Conservation (phyloP, 768 basidiomycete species). For the Tricholoma terreum region DNA sequence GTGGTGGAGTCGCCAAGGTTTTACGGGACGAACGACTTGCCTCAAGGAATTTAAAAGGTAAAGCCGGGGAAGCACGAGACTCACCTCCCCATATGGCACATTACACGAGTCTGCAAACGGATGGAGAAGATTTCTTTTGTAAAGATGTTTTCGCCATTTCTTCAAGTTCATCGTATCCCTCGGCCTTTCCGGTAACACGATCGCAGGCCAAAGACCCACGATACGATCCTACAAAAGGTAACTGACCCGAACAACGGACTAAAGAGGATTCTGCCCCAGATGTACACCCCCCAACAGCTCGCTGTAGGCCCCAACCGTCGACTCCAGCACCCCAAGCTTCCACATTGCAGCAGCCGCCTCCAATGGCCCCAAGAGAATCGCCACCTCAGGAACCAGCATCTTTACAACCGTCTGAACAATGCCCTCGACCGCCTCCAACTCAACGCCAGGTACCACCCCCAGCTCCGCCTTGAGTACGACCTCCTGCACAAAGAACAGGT, state of each 20-base stretch:
- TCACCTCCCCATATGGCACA: conserved; percentile 7
- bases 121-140: background rate
- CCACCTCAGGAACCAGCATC: background rate
- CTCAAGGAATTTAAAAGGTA: conserved; percentile 1
- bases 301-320: too few relatives aligned
- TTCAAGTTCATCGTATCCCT: background rate
- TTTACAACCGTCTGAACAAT: background rate
- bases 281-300: background rate
- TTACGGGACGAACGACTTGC: background rate
- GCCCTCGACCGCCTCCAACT: too few relatives aligned
- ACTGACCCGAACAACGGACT: background rate
- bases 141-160: background rate
- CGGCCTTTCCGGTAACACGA: background rate
- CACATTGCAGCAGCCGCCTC: too few relatives aligned
- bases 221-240: background rate
- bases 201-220: background rate
- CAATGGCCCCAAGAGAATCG: too few relatives aligned
- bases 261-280: background rate
- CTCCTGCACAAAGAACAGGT: background rate
- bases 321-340: too few relatives aligned
- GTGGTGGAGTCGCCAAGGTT: background rate
- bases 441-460: too few relatives aligned
- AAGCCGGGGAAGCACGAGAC: conserved; percentile 1
- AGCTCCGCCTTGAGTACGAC: background rate
- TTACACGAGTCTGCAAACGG: background rate